phyloP scores from a whole-genome alignment of 2,329 filamentous ascomycete species.

The Graphilbum ipis-grandicollis region DNA sequence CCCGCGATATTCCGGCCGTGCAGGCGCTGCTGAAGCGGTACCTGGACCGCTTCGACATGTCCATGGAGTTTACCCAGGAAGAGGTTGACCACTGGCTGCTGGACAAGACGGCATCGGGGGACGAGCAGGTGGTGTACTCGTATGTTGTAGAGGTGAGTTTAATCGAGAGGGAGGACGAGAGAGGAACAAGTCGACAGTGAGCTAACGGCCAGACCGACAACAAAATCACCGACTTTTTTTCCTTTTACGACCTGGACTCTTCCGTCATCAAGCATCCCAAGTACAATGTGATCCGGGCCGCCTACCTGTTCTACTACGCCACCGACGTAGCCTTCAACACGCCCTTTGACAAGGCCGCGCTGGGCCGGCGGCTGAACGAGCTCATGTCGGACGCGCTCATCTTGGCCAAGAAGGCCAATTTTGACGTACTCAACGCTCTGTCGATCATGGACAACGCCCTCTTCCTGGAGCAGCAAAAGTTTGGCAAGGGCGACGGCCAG shows the following conservation, averaged over 20 bases:
- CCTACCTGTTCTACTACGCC: conserved; percentile 96
- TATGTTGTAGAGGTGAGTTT: conserved; percentile 76
- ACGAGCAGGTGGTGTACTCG: conserved; percentile 78
- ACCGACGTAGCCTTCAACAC: conserved; percentile 56
- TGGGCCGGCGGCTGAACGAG: conserved; percentile 65
- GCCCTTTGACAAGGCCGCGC: conserved; percentile 33
- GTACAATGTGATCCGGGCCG: conserved; percentile 67
- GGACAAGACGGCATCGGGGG: conserved; percentile 42
- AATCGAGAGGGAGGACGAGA: too few species aligned
- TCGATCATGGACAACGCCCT: conserved; percentile 86
- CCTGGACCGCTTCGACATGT: conserved; percentile 63
- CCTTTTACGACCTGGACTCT: conserved; percentile 89
- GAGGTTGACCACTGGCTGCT: conserved; percentile 83
- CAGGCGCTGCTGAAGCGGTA: conserved; percentile 61
- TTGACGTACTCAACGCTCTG: conserved; percentile 94
- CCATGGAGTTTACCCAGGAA: conserved; percentile 60
- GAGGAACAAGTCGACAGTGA: too few species aligned
- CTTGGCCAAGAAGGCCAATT: conserved; percentile 64
- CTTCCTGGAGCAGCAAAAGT: conserved; percentile 88
- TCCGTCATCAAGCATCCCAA: conserved; percentile 72
- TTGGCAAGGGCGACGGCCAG: conserved; percentile 84
- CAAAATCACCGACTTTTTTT: conserved; percentile 91
- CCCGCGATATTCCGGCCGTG: conserved; percentile 61
- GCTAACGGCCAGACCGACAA: conserved; percentile 27
- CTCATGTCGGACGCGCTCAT: conserved; percentile 77